Percentiles rank a stretch among this genome's conserved stretches.
phyloP scores from a whole-genome alignment of 2,329 filamentous ascomycete genomes.

The Trichoderma sp. region DNA sequence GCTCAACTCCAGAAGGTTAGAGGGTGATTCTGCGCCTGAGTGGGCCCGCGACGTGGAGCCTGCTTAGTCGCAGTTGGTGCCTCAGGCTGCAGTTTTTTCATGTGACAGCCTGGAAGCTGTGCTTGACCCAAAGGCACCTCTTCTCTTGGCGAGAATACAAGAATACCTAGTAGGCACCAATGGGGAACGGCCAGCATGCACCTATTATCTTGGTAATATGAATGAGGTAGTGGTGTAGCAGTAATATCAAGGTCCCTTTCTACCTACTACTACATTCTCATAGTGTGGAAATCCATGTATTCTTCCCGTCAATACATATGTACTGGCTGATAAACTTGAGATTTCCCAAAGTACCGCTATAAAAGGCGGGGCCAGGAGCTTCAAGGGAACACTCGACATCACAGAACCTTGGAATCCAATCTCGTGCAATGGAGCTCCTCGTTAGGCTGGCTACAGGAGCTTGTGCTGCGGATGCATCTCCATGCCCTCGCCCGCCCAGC shows the following conservation, averaged over 20 bases:
- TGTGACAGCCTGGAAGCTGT: neutral
- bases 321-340: too few species aligned
- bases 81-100: constrained; percentile 11
- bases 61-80: neutral
- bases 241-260: too few species aligned
- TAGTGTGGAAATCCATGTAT: too few species aligned
- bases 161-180: neutral
- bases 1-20: neutral
- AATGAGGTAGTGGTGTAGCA: neutral
- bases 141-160: neutral
- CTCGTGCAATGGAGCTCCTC: neutral
- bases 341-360: neutral
- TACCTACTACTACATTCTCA: neutral
- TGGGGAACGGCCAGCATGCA: neutral
- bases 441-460: constrained; percentile 2
- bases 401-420: neutral
- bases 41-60: constrained; percentile 9
- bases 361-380: neutral
- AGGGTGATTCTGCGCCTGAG: neutral
- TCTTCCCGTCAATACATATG: too few species aligned
- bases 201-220: neutral
- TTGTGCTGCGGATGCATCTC: neutral
- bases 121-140: neutral
- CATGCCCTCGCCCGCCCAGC: neutral
- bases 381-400: neutral